phyloP scores from a whole-genome alignment of 2,329 filamentous ascomycete species.

The Chalaropsis ovoidea region DNA sequence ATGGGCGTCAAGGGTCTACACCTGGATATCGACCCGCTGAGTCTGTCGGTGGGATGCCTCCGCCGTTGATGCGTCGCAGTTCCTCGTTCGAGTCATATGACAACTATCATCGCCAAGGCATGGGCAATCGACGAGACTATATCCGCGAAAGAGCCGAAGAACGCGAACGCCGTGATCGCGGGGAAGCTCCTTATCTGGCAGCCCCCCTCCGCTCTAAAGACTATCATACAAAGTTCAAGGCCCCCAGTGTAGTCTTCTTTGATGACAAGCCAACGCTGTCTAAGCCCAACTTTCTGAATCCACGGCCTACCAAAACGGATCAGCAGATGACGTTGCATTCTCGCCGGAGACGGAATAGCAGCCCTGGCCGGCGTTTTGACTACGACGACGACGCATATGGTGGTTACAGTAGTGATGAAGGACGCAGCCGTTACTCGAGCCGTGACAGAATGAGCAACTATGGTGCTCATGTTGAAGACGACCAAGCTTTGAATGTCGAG shows the following conservation, averaged over 20 bases:
- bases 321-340: constrained; percentile 20
- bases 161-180: background rate
- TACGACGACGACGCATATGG: background rate
- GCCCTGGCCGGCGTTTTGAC: constrained; percentile 8
- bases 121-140: constrained; percentile 13
- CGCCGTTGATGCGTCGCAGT: constrained; percentile 12
- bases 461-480: constrained; percentile 30
- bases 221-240: constrained; percentile 11
- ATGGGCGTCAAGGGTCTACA: background rate
- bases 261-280: constrained; percentile 21
- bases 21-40: background rate
- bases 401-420: constrained; percentile 24
- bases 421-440: constrained; percentile 36
- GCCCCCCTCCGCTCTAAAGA: constrained; percentile 8
- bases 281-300: background rate
- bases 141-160: constrained; percentile 19
- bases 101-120: constrained; percentile 7
- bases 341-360: constrained; percentile 7
- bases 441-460: constrained; percentile 31
- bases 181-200: constrained; percentile 1
- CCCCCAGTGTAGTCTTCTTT: constrained; percentile 21
- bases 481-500: constrained; percentile 36
- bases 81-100: constrained; percentile 23
- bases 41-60: background rate
- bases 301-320: constrained; percentile 4